Evolutionary conservation across 2,329 filamentous ascomycete species (phyloP).

Genomic region (Aspergillus costaricaensis): DNA sequence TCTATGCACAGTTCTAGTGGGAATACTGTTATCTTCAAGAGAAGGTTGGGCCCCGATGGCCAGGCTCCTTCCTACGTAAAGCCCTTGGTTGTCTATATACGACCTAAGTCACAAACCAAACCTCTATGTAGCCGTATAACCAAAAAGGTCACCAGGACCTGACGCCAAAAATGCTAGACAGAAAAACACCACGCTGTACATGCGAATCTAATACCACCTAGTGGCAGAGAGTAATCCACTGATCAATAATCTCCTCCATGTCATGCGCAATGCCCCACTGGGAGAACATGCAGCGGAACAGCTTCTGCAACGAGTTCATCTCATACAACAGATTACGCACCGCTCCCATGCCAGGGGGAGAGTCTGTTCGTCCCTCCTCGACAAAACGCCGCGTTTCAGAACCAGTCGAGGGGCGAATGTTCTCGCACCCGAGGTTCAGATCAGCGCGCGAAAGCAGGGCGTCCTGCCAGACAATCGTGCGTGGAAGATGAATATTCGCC

Average conservation of each 20-base stretch:
- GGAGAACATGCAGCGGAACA: conserved; percentile 47
- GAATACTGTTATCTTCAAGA: no score
- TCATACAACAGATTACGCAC: conserved; percentile 50
- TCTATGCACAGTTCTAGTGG: no score
- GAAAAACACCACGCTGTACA: not conserved
- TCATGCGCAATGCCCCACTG: conserved; percentile 51
- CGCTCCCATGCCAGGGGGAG: conserved; percentile 24
- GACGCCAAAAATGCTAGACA: not conserved
- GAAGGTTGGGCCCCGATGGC: no score
- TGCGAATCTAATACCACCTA: conserved; percentile 18
- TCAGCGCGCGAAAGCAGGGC: conserved; percentile 37
- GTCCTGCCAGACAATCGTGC: conserved; percentile 46
- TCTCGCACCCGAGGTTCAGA: conserved; percentile 30
- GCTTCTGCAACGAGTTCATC: conserved; percentile 50
- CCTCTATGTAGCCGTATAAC: conserved; percentile 13
- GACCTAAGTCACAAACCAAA: not conserved
- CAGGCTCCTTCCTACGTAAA: not conserved
- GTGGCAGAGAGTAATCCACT: conserved; percentile 49
- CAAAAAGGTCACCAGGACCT: not conserved
- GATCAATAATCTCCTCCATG: conserved; percentile 48
- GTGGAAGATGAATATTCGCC: conserved; percentile 42
- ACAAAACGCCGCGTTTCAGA: conserved; percentile 45
- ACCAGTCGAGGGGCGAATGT: conserved; percentile 23
- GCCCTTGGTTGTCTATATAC: not conserved
- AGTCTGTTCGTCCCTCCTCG: conserved; percentile 29